Conservation (phyloP, 2,329 filamentous ascomycete genomes). For the Monilinia aucupariae region DNA sequence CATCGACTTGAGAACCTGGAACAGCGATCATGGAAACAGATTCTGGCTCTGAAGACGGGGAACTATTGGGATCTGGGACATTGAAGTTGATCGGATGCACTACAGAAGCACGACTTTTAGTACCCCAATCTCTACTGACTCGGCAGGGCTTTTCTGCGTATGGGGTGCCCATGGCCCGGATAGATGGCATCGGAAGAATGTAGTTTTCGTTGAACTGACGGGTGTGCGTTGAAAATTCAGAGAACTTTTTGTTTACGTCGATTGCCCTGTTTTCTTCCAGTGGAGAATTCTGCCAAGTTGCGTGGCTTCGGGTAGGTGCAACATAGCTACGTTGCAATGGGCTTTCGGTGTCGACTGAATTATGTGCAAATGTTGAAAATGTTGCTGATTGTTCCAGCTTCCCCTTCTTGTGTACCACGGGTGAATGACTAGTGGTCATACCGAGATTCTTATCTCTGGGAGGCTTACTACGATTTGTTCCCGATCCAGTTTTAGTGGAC, state of each 20-base stretch:
- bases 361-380: slow-evolving; percentile 4
- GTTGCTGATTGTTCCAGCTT: not conserved
- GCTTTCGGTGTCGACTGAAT: not conserved
- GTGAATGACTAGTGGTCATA: not conserved
- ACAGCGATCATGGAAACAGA: slow-evolving; percentile 13
- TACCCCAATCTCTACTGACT: not conserved
- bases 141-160: not conserved
- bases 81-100: not conserved
- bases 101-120: not conserved
- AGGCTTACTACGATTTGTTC: not conserved
- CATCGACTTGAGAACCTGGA: not conserved
- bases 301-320: not conserved
- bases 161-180: not conserved
- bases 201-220: not conserved
- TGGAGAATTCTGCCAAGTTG: not conserved
- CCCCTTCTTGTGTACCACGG: not conserved
- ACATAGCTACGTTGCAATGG: not conserved
- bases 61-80: not conserved
- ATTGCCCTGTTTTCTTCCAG: not conserved
- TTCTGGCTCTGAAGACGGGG: not conserved
- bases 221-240: not conserved
- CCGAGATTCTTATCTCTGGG: not conserved
- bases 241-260: not conserved
- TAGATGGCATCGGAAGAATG: not conserved
- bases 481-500: not conserved